Evolutionary conservation across 2,329 filamentous ascomycete species (phyloP).

Genomic region (Colletotrichum sp.): DNA sequence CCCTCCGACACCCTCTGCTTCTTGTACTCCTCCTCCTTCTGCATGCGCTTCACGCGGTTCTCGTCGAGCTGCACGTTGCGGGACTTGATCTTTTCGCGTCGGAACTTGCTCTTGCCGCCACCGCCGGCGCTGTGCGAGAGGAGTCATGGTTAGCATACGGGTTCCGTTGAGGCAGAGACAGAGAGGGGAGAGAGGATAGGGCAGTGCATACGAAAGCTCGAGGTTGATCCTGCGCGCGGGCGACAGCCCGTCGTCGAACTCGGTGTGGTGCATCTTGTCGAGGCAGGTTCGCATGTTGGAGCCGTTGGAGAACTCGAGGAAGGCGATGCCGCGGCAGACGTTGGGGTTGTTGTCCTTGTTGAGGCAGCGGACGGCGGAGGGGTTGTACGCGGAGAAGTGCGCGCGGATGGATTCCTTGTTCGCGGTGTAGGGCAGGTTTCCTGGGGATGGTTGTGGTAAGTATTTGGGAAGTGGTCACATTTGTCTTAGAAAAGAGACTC

Average conservation of each 20-base stretch:
- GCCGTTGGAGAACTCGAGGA: slow-evolving; percentile 87
- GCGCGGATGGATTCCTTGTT: slow-evolving; percentile 71
- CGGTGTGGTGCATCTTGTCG: slow-evolving; percentile 86
- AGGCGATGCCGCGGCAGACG: slow-evolving; percentile 78
- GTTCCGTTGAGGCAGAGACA: not conserved
- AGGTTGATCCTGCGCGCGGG: slow-evolving; percentile 83
- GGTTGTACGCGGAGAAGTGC: slow-evolving; percentile 81
- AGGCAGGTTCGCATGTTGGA: slow-evolving; percentile 93
- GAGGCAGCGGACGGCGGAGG: slow-evolving; percentile 74
- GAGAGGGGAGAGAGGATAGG: not conserved
- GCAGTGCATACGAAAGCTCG: slow-evolving; percentile 75
- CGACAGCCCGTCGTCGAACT: slow-evolving; percentile 65
- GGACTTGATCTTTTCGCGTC: slow-evolving; percentile 77
- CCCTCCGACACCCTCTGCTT: slow-evolving; percentile 34
- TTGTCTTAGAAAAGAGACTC: not conserved
- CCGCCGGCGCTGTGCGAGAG: slow-evolving; percentile 71
- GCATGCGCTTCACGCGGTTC: slow-evolving; percentile 55
- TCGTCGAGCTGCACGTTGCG: slow-evolving; percentile 90
- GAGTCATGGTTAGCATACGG: not conserved
- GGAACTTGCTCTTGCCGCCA: slow-evolving; percentile 75
- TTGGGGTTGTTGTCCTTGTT: slow-evolving; percentile 67
- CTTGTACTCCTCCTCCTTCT: slow-evolving; percentile 46
- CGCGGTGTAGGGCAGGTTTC: slow-evolving; percentile 88
- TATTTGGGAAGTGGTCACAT: not conserved
- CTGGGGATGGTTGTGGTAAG: slow-evolving; percentile 34